Evolutionary conservation across 2,329 filamentous ascomycete genomes (phyloP).

Genomic region (Penicillium sp.): DNA sequence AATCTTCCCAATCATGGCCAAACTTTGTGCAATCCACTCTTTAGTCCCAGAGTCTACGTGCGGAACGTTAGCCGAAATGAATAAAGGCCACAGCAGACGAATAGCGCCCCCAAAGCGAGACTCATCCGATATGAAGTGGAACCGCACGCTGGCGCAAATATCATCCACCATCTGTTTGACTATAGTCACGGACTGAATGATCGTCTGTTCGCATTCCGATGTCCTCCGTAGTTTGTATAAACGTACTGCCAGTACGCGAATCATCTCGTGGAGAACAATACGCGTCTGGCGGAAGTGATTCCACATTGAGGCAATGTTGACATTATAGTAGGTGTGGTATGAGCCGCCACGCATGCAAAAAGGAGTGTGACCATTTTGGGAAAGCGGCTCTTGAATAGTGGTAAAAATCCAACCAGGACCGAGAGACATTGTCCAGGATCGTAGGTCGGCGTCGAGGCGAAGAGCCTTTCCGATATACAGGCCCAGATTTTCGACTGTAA

Average conservation of each 20-base stretch:
- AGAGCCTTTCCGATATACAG: constrained; percentile 8
- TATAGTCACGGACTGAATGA: neutral
- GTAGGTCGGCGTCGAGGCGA: constrained; percentile 13
- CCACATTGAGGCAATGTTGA: constrained; percentile 20
- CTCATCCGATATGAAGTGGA: constrained; percentile 11
- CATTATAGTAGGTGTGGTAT: constrained; percentile 22
- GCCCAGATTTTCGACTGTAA: neutral
- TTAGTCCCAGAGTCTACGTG: neutral
- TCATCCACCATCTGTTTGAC: constrained; percentile 13
- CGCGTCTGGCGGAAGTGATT: constrained; percentile 25
- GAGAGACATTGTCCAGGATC: constrained; percentile 13
- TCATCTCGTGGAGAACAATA: constrained; percentile 16
- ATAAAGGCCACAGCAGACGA: constrained; percentile 21
- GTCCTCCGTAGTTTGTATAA: neutral
- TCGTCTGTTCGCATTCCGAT: neutral
- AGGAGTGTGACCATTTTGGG: neutral
- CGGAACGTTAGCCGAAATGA: constrained; percentile 10
- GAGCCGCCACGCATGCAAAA: constrained; percentile 8
- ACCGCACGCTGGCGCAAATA: constrained; percentile 20
- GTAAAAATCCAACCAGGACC: constrained; percentile 12
- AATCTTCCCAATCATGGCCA: neutral
- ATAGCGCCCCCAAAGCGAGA: constrained; percentile 5
- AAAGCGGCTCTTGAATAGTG: neutral
- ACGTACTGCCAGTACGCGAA: constrained; percentile 1
- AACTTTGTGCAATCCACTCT: neutral